Percentiles rank a stretch among this genome's conserved stretches.
These are phyloP conservation scores for Dendrobium catenatum DNA, from an alignment of 106 monocot genomes.

Conservation along the genomic window DNA sequence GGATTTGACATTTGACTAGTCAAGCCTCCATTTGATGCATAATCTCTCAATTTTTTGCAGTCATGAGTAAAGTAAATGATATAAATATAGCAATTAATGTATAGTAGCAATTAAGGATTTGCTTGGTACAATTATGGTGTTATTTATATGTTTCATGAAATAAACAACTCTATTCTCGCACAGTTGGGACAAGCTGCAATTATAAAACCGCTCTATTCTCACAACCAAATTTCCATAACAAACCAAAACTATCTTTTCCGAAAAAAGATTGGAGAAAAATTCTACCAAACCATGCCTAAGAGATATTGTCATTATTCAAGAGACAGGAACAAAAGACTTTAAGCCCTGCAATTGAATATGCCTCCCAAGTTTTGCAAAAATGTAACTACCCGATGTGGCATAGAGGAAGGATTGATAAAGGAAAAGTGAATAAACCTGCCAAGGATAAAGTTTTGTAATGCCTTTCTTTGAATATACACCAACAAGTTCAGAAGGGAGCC, in stretches of 20 bases:
- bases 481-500: constrained; percentile 89
- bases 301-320: background rate
- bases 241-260: background rate
- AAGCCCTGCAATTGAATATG: too few species aligned
- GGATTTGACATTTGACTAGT: too few species aligned
- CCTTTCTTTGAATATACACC: constrained; percentile 71
- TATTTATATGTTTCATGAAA: background rate
- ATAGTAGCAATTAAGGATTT: background rate
- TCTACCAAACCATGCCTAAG: background rate
- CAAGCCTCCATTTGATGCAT: background rate
- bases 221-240: background rate
- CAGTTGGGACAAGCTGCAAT: background rate
- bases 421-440: constrained; percentile 64
- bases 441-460: constrained; percentile 84
- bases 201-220: background rate
- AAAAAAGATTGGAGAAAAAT: background rate
- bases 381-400: background rate
- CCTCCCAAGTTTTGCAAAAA: background rate
- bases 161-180: background rate
- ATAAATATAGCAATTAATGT: background rate
- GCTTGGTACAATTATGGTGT: background rate
- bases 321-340: background rate
- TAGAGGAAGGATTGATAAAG: background rate
- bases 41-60: background rate
- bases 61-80: background rate